Base-by-base conservation (phyloP, 2,329 filamentous ascomycete species). In the Verticillium zaregamsianum region DNA sequence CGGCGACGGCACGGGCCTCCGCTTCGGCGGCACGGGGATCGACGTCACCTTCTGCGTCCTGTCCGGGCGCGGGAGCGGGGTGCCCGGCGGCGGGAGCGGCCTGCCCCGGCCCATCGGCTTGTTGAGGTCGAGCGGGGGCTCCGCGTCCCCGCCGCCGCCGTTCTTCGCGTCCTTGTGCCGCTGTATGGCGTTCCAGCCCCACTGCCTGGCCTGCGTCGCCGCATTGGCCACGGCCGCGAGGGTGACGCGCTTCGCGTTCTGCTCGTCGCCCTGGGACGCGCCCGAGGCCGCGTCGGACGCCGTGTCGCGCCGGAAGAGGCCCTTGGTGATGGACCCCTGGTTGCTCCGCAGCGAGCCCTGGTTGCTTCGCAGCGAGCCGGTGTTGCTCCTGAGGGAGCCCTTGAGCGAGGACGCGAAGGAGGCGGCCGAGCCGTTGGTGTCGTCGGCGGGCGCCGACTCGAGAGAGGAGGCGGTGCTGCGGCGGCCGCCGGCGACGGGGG, bases 61-160 rank as follows among this genome's bases (percentile, higher is more conserved):
- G 39, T 87, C 85, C 1, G 89, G 89, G 52, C 81, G 85, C 2
- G 93, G 92, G 1, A 96, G 80, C 3, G 93, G 92, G 55, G 84
- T 88, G 2, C 92, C 93, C 2, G 90, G 91, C 9, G 92, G 92
- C 56, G 92, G 92, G 20, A 96, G 79, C 1, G 92, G 92, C 67
- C 90, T 89, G 0, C 92, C 92, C 45, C 92, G 85, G 1, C 93
- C 93, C 79, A 96, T 92, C 2, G 92, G 92, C 68, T 91, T 85
- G 66, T 73, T 76, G 63, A 84, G 66, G 75, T 86, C 73, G 64
- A 86, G 55, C 17, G 67, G 64, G 31, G 70, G 62, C 23, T 67
- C 65, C 40, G 12, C 17, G 1, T 69, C 67, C 8, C 49, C 32
- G 37, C 39, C 23, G 12, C 59, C 59, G 7, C 64, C 63, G 45